Evolutionary conservation across 176 grass and related monocot genomes (phyloP), one percentile per base, ranked within the genome.

Genomic region (Dendrocalamus sinicus): DNA sequence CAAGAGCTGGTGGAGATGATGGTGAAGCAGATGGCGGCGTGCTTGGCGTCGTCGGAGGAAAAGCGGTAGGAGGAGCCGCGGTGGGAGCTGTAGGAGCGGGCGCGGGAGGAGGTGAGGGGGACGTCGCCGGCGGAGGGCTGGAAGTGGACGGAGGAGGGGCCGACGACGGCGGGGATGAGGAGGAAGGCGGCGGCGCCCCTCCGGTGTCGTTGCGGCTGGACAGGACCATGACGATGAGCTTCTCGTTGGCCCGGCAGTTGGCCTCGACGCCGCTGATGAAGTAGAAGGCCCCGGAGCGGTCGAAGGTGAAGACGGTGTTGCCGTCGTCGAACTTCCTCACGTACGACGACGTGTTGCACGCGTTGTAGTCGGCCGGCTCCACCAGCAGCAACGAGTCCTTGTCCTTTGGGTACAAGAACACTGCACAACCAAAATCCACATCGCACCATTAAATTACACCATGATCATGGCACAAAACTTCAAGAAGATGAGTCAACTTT

Each of bases 331-430:
- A 93, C 85, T 66, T 95, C 35, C 55, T 58, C 44, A 80, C 79
- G 82, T 84, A 95, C 8, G 87, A 87, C 40, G 87, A 87, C 19
- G 95, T 98, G 89, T 98, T 98, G 91, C 95, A 95, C 0, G 91
- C 55, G 85, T 91, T 91, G 87, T 98, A 98, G 60, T 67, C 87
- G 8, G 82, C 68, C 55, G 81, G 81, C 4, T 93, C 85, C 57
- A 98, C 95, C 74, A 84, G 20, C 77, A 95, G 85, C 66, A 98
- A 85, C 4, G 95, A 92, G 51, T 98, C 95, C 51, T 70, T 48
- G 51, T 79, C 91, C 16, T 82, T 81, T 0, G 89, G 89, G 61
- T 93, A 95, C 39, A 87, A 86, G 15, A 95, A 98, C 91, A 78
- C 95, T 93, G 73, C 44, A 75, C 16, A 4, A n/a, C 7, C 65